These are phyloP conservation scores for Pythium apleroticum DNA, from an alignment of 352 stramenopile species.

Conservation along the genomic window DNA sequence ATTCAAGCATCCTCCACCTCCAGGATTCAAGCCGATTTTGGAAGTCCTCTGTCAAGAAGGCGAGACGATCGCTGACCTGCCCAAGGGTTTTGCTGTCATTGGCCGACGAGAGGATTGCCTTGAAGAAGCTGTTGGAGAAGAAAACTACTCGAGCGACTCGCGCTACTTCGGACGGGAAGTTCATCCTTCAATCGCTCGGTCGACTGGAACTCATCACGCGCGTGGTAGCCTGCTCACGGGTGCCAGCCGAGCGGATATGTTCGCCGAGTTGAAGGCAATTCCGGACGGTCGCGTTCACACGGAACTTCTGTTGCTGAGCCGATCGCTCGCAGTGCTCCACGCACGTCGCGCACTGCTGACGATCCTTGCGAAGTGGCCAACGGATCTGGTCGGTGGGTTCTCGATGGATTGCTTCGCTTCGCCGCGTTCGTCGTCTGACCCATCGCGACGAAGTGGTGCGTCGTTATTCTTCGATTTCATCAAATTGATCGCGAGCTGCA, in stretches of 20 bases:
- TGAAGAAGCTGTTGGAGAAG: constrained; percentile 82
- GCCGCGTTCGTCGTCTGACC: background rate
- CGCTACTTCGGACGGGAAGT: constrained; percentile 79
- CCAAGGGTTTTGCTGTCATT: constrained; percentile 74
- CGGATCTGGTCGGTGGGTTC: constrained; percentile 53
- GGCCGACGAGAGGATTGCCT: constrained; percentile 80
- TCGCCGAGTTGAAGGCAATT: constrained; percentile 77
- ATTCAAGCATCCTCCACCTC: constrained; percentile 75
- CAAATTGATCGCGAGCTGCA: constrained; percentile 78
- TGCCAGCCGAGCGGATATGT: constrained; percentile 60
- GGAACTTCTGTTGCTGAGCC: constrained; percentile 72
- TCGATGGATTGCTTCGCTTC: constrained; percentile 50
- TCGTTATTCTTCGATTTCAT: constrained; percentile 80
- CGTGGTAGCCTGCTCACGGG: constrained; percentile 23
- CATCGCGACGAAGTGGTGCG: constrained; percentile 23
- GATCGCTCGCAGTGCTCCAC: constrained; percentile 81
- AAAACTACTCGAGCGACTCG: constrained; percentile 77
- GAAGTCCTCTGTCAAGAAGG: constrained; percentile 52
- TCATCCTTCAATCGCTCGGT: constrained; percentile 70
- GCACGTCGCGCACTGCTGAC: constrained; percentile 71
- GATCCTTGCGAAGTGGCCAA: constrained; percentile 78
- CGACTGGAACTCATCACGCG: constrained; percentile 47
- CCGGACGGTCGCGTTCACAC: constrained; percentile 77
- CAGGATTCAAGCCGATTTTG: constrained; percentile 80
- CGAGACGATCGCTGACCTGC: constrained; percentile 44